Evolutionary conservation across 257 asterid genomes (phyloP).

Genomic region (Solanum okadae): DNA sequence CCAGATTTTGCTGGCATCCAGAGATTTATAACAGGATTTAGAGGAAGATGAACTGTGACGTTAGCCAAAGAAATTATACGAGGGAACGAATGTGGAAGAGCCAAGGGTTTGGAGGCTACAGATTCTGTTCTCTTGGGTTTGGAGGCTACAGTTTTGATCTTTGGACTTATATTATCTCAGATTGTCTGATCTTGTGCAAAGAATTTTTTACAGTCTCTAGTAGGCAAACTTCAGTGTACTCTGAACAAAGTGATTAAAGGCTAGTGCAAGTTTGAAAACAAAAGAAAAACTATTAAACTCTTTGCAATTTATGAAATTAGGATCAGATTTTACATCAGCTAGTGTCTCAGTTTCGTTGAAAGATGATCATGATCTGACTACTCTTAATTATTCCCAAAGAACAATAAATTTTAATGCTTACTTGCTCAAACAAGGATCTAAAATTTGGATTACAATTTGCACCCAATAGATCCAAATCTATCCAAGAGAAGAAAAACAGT

Average conservation of each 20-base stretch:
- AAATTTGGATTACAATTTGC: background rate
- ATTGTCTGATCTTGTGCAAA: background rate
- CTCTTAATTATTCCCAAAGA: background rate
- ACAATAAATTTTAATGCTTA: background rate
- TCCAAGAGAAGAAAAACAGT: background rate
- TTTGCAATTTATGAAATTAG: background rate
- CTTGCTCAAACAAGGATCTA: background rate
- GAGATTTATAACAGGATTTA: slow-evolving; percentile 72
- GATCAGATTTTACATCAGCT: background rate
- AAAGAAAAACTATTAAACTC: background rate
- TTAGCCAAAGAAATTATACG: background rate
- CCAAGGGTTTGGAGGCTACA: background rate
- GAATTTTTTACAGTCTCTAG: background rate
- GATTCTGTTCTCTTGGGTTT: background rate
- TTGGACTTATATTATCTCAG: background rate
- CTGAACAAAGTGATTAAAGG: background rate
- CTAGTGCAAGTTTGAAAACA: background rate
- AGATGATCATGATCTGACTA: background rate
- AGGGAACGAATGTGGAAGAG: background rate
- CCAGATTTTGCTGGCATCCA: slow-evolving; percentile 64
- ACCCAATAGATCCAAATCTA: background rate
- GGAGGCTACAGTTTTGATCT: background rate
- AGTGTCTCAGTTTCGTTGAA: background rate
- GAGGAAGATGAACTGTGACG: slow-evolving; percentile 10
- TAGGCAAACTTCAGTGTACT: background rate